These are phyloP conservation scores for Teunomyces gatunensis DNA, from an alignment of 805 yeast species.

Conservation along the genomic window DNA sequence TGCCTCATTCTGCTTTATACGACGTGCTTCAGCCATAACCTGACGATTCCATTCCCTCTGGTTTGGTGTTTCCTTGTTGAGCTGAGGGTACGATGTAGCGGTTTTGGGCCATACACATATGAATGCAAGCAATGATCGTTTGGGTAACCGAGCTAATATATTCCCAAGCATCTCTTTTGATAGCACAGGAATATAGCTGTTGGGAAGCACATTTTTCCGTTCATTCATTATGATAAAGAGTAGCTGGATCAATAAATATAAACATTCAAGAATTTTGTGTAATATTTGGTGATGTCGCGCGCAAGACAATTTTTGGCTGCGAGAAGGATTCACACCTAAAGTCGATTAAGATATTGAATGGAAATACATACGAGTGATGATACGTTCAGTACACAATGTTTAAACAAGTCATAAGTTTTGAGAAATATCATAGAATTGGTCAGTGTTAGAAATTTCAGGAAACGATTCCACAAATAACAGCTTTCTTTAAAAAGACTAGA, in stretches of 20 bases:
- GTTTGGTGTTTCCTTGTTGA: constrained; percentile 9
- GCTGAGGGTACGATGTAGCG: constrained; percentile 20
- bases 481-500: no score
- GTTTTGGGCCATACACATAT: constrained; percentile 34
- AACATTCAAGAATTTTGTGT: neutral
- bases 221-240: constrained; percentile 3
- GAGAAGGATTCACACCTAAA: no score
- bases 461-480: no score
- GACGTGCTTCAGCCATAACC: constrained; percentile 16
- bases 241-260: neutral
- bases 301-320: neutral
- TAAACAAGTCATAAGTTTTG: no score
- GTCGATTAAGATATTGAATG: no score
- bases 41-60: constrained; percentile 21
- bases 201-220: constrained; percentile 33
- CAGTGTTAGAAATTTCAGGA: no score
- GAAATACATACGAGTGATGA: no score
- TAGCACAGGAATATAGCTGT: constrained; percentile 36
- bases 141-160: constrained; percentile 29
- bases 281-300: neutral
- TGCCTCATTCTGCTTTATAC: constrained; percentile 6
- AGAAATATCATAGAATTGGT: no score
- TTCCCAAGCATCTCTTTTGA: constrained; percentile 16
- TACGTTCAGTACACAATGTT: no score
- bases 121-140: constrained; percentile 31